Base-by-base conservation (phyloP, 2,329 filamentous ascomycete genomes). In the Pseudocercospora cruenta region DNA sequence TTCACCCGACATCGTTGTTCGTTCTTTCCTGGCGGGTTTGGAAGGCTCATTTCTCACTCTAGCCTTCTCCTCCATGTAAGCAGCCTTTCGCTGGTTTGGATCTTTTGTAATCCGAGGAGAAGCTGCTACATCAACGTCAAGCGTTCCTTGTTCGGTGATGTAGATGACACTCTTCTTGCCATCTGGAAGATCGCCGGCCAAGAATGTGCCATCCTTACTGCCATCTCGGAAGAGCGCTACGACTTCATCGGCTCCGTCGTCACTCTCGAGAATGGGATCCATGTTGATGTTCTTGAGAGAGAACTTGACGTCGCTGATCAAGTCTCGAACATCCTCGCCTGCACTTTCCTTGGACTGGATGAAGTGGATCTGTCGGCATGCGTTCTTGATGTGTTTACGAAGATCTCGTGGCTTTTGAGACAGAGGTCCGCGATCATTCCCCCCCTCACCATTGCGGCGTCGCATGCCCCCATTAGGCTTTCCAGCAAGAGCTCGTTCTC, bases 301-400 rank as follows among this genome's bases (percentile, higher is more conserved):
- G 4, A 28, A 24, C 39, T 55, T 67, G 12, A 64, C 62, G 24
- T 68, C 68, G 19, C 47, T 45, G 12, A 64, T 49, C 47, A 71
- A 59, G n/a, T 64, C 66, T 33, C 65, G 57, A 21, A 68, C 64
- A 19, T 58, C 66, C 31, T 68, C 66, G 53, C 68, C 68, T 22
- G 63, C 39, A 22, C 59, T 65, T 55, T 71, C 62, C 26, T 64
- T 63, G 33, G 70, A 60, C 57, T 69, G 69, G 24, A 71, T 65
- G 26, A 61, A 65, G 53, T 66, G 58, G 16, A 70, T 59, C 16
- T 66, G 64, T 33, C 64, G 67, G 45, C 66, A 70, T 16, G 69
- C 69, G 57, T 66, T 62, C 51, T 68, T 70, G 64, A 71, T 66
- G 7, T 60, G 60, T 26, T 54, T 63, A 10, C 67, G 59, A 10